phyloP scores from a whole-genome alignment of 805 yeast species.

The Sungouiella thailandica region DNA sequence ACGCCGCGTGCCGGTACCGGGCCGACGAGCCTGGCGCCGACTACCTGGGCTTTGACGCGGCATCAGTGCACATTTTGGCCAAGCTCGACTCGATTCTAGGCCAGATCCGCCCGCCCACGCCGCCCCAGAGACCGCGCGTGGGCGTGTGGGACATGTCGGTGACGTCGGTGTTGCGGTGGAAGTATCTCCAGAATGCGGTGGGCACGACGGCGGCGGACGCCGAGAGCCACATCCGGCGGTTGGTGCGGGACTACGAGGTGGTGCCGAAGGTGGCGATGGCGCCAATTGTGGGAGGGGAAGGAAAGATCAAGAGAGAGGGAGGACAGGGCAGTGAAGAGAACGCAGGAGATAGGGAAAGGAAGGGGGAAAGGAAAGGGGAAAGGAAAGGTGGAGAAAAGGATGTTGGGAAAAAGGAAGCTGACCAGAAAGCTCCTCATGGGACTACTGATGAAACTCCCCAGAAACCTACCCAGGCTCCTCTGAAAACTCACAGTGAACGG shows the following conservation, averaged over 20 bases:
- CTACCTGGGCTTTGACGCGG: slow-evolving; percentile 17
- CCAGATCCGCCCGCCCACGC: slow-evolving; percentile 13
- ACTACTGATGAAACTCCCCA: no score
- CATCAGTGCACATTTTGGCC: slow-evolving; percentile 20
- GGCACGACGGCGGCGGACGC: slow-evolving; percentile 9
- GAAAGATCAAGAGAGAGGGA: no score
- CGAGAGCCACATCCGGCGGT: slow-evolving; percentile 3
- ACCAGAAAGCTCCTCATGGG: no score
- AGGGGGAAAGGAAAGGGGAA: no score
- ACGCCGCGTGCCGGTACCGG: slow-evolving; percentile 24
- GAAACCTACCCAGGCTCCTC: no score
- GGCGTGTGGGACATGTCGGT: slow-evolving; percentile 32
- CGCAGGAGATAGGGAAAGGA: no score
- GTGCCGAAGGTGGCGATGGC: no score
- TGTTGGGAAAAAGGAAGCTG: no score
- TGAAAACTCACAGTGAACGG: no score
- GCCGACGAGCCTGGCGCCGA: slow-evolving; percentile 20
- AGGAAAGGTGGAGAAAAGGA: no score
- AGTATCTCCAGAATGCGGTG: slow-evolving; percentile 14
- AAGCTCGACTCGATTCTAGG: slow-evolving; percentile 27
- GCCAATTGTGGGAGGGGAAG: no score
- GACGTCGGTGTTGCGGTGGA: slow-evolving; percentile 27
- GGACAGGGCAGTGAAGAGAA: no score
- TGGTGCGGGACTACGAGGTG: slow-evolving; percentile 4
- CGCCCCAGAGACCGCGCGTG: slow-evolving; percentile 1